These are phyloP conservation scores for Aspergillus pseudoglaucus DNA, from an alignment of 2,329 filamentous ascomycete species.

Conservation along the genomic window DNA sequence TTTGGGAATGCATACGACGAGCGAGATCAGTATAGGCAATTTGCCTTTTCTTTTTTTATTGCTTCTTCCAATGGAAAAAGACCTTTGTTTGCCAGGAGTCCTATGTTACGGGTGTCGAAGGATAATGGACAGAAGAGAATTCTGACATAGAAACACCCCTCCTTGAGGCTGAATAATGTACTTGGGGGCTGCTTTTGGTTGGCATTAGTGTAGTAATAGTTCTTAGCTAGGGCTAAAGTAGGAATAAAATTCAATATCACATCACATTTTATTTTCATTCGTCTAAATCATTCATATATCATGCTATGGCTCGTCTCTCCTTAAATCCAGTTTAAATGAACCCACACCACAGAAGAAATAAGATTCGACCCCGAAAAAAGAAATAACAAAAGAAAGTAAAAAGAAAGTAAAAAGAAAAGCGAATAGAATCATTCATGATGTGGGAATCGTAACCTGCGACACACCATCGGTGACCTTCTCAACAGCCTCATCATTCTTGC, in stretches of 20 bases:
- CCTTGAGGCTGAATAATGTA: background rate
- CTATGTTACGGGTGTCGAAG: background rate
- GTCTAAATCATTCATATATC: too few relatives aligned
- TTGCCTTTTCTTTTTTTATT: constrained; percentile 2
- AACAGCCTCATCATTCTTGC: constrained; percentile 28
- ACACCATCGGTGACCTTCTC: constrained; percentile 38
- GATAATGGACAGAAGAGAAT: background rate
- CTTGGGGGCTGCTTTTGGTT: background rate
- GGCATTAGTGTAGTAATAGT: background rate
- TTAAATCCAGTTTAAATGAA: too few relatives aligned
- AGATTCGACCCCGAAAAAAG: background rate
- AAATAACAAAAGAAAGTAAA: background rate
- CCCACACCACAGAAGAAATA: too few relatives aligned
- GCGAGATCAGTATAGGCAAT: constrained; percentile 7
- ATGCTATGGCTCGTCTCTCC: too few relatives aligned
- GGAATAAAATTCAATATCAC: too few relatives aligned
- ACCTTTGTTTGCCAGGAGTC: background rate
- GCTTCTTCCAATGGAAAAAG: background rate
- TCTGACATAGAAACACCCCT: background rate
- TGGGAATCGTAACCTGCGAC: constrained; percentile 37
- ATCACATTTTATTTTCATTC: too few relatives aligned
- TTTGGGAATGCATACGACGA: constrained; percentile 16
- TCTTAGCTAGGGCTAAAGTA: background rate
- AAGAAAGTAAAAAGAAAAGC: background rate
- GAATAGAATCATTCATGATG: constrained; percentile 19